These are phyloP conservation scores for Laguncularia racemosa DNA, from an alignment of 345 rosid genomes.

Conservation along the genomic window DNA sequence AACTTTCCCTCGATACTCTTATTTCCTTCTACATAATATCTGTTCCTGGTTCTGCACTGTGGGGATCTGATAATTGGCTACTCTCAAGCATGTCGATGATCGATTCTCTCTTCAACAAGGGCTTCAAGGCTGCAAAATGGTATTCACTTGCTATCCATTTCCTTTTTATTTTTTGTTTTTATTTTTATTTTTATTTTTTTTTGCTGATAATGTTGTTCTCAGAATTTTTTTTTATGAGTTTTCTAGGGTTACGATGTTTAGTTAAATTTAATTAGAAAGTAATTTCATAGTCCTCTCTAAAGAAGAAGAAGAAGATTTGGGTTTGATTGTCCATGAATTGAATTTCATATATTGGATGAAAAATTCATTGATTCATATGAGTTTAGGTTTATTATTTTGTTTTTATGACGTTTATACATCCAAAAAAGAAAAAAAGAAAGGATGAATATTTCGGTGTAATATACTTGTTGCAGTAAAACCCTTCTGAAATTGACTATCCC, in stretches of 20 bases:
- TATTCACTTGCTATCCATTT: conserved; percentile 9
- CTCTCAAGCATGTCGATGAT: conserved; percentile 60
- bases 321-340: neutral
- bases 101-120: conserved; percentile 86
- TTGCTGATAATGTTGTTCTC: too few relatives aligned
- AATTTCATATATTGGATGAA: neutral
- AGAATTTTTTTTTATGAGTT: neutral
- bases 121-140: conserved; percentile 92
- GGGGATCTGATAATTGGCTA: neutral
- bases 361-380: too few relatives aligned
- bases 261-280: neutral
- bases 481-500: conserved; percentile 73
- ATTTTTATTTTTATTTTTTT: too few relatives aligned
- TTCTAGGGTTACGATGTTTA: neutral
- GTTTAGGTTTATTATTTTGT: neutral
- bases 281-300: neutral
- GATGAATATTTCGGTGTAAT: neutral
- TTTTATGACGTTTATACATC: neutral
- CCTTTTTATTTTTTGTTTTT: neutral
- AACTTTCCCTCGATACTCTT: too few relatives aligned
- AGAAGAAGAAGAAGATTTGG: neutral
- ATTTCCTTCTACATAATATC: neutral
- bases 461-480: conserved; percentile 60
- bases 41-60: neutral
- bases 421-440: neutral